Conservation (phyloP, 2,329 filamentous ascomycete genomes). For the Phyllosticta capitalensis region DNA sequence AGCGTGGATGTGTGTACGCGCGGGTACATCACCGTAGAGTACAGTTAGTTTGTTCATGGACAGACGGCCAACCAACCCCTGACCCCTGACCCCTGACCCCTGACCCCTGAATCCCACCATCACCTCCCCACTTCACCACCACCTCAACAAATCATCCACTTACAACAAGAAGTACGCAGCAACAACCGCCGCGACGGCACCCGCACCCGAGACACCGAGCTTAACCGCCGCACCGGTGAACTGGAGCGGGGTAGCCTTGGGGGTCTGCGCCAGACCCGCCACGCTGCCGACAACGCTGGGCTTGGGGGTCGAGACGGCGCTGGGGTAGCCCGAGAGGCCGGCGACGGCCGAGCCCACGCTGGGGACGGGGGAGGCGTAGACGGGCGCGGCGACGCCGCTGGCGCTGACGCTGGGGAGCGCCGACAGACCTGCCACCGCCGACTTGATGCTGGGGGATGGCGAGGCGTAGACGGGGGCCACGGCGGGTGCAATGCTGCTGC, state of each 20-base stretch:
- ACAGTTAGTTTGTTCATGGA: no score
- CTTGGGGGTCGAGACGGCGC: background rate
- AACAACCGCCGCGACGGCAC: conserved; percentile 13
- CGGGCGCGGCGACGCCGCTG: background rate
- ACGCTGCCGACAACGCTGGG: background rate
- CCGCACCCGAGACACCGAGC: conserved; percentile 8
- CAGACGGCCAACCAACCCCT: no score
- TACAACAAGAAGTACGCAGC: conserved; percentile 2
- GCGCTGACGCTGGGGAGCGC: background rate
- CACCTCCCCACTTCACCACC: background rate
- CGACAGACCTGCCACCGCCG: background rate
- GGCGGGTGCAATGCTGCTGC: background rate
- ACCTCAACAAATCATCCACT: background rate
- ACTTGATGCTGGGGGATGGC: background rate
- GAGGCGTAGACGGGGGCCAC: background rate
- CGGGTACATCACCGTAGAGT: no score
- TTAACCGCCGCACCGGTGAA: conserved; percentile 20
- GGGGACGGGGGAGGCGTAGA: conserved; percentile 7
- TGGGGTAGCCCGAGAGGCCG: background rate
- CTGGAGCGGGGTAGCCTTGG: conserved; percentile 8
- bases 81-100: background rate
- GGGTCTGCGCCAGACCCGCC: background rate
- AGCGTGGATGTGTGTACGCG: no score
- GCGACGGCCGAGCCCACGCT: background rate
- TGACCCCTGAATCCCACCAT: background rate